Base-by-base conservation (phyloP, 2,329 filamentous ascomycete species). In the Magnaporthales sp. region DNA sequence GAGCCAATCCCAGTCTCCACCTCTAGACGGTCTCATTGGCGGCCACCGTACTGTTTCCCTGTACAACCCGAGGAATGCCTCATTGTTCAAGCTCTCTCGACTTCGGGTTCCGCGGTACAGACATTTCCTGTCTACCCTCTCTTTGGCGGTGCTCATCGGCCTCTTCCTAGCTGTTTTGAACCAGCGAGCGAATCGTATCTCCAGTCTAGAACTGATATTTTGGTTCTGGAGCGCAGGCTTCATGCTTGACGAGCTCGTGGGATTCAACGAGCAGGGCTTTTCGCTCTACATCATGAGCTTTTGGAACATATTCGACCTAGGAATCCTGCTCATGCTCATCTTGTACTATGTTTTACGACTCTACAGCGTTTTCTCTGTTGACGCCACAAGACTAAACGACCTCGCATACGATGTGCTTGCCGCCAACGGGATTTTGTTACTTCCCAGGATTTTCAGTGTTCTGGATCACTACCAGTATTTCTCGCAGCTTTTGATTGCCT, bases 171-270 rank as follows among this genome's bases (percentile, higher is more conserved):
- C 92, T 10, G 93, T 98, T 10, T 83, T 97, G 3, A 80, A 86
- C 11, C 81, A 91, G 73, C 86, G 91, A 68, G 94, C 92, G 2
- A 84, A 89, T 66, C 84, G 89, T 65, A 97, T 98, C 72, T 96
- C 92, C 1, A 86, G 86, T 0, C 80, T 97, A 10, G 94, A 98
- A 76, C 81, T 97, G 19, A 76, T 97, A 13, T 97, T 98, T 78
- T 98, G 94, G 94, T 92, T 97, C 76, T 98, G 94, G 93, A 96
- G 92, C 74, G 92, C 92, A 29, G 94, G 94, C 0, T 97, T 96
- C 77, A 96, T 97, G 92, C 86, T 97, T 32, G 94, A 97, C 73
- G 94, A 97, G 77, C 85, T 98, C 26, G 93, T 97, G 22, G 93
- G 93, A 11, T 97, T 97, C 81, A 97, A 93, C 71, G 94, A 98